phyloP scores from a whole-genome alignment of 2,329 filamentous ascomycete species.

The Rhynchosporium secalis region DNA sequence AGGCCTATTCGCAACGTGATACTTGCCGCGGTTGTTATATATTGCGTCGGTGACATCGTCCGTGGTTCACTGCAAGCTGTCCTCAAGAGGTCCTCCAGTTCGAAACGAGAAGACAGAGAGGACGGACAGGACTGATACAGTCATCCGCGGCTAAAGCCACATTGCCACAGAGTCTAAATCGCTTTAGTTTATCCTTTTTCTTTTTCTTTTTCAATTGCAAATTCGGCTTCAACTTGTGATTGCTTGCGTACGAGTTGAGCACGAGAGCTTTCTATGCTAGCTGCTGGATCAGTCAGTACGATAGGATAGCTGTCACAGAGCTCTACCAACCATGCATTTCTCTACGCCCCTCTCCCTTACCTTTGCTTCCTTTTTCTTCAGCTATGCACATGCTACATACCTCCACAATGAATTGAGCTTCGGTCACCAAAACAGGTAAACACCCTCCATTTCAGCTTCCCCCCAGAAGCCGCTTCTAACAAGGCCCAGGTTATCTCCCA shows the following conservation, averaged over 20 bases:
- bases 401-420: constrained; percentile 44
- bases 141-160: constrained; percentile 6
- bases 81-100: constrained; percentile 27
- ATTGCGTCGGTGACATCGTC: constrained; percentile 43
- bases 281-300: constrained; percentile 16
- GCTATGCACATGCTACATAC: constrained; percentile 37
- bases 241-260: constrained; percentile 6
- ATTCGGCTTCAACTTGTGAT: too few relatives aligned
- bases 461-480: constrained; percentile 16
- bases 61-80: constrained; percentile 37
- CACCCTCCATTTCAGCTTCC: not conserved
- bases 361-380: constrained; percentile 33
- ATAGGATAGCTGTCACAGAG: constrained; percentile 6
- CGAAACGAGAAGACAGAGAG: constrained; percentile 21
- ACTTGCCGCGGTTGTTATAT: constrained; percentile 48
- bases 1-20: constrained; percentile 52
- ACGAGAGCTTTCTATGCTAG: not conserved
- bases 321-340: constrained; percentile 30
- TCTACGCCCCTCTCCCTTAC: constrained; percentile 31
- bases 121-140: constrained; percentile 9
- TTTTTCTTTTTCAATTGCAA: not conserved
- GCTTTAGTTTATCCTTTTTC: not conserved
- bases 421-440: constrained; percentile 45
- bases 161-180: not conserved
- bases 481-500: constrained; percentile 37